Evolutionary conservation across 2,329 filamentous ascomycete genomes (phyloP).

Genomic region (Cladobotryum protrusum): DNA sequence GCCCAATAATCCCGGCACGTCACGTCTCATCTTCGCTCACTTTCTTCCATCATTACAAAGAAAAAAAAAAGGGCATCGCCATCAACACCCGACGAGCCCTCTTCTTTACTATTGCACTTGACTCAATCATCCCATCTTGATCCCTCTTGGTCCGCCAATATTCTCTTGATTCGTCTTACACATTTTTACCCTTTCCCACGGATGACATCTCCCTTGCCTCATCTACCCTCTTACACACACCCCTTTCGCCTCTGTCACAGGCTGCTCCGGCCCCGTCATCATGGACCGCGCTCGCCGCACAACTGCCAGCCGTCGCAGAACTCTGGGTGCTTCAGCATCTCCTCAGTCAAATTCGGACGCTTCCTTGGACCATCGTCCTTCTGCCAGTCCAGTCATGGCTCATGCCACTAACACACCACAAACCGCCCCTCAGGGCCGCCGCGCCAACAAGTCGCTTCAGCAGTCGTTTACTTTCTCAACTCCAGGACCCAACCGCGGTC

Average conservation of each 20-base stretch:
- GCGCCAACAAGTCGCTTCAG: slow-evolving; percentile 30
- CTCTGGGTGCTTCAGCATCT: slow-evolving; percentile 27
- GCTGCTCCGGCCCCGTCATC: slow-evolving; percentile 25
- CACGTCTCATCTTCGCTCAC: slow-evolving; percentile 10
- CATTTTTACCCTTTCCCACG: neutral
- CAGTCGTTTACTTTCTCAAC: slow-evolving; percentile 34
- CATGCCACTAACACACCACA: slow-evolving; percentile 26
- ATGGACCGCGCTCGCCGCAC: slow-evolving; percentile 35
- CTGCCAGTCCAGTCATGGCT: slow-evolving; percentile 27
- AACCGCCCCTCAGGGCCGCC: slow-evolving; percentile 24
- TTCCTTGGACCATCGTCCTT: slow-evolving; percentile 25
- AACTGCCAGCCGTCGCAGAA: slow-evolving; percentile 26
- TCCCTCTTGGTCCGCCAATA: neutral
- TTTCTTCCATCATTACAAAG: neutral
- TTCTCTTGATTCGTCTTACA: neutral
- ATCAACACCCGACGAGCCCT: slow-evolving; percentile 5
- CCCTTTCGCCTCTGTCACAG: slow-evolving; percentile 12
- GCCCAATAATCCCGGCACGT: slow-evolving; percentile 9
- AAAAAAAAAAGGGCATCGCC: slow-evolving; percentile 8
- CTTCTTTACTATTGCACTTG: neutral
- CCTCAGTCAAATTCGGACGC: slow-evolving; percentile 27
- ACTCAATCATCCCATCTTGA: neutral
- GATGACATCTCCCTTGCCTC: slow-evolving; percentile 9
- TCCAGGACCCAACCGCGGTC: slow-evolving; percentile 23
- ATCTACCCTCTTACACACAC: slow-evolving; percentile 14